Base-by-base conservation (phyloP, 495 filamentous ascomycete genomes). In the Daldinia grandis region DNA sequence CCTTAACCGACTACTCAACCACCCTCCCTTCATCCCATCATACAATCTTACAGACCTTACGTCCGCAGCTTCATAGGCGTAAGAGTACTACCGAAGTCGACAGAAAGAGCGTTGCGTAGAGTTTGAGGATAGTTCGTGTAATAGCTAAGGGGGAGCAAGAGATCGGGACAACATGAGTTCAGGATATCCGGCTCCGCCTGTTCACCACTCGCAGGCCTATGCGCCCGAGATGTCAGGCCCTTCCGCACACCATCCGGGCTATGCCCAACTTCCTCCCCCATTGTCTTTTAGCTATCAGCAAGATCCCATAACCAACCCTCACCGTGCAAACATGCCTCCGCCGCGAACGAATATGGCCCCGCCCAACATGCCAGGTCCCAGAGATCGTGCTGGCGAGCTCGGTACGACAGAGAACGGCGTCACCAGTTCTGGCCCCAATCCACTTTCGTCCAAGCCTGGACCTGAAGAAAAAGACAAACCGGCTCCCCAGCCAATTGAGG, bases 241-340 rank as follows among this genome's bases (percentile, higher is more conserved):
- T 2, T 74, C 73, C 24, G 67, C 75, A 61, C 75, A 77, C 12
- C 73, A 77, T 47, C 58, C 73, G 44, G 75, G 75, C 53, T 77
- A 77, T 56, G 73, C 75, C 44, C 73, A 74, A 7, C 75, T 77
- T 9, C 75, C 75, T 50, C 75, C 73, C 40, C 75, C 75, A 19
- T 74, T 77, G 75, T 69, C 75, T 33, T 74, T 62, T 25, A 77
- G 62, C 31, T 77, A 75, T 37, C 75, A 72, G 21, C 69, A 75
- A 63, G 75, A 77, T 53, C 62, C 75, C 55, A 77, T 77, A 62
- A 58, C 69, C 33, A 75, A 77, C 58, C 75, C 72, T 55, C 75
- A 77, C 66, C 75, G 75, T n/a, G 64, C 75, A 30, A 75, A 75
- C 19, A 77, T 77, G 72, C 75, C 75, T 28, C 75, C 75, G 49